Conservation (phyloP, 164 flowering plant genomes). For the Platanus orientalis region DNA sequence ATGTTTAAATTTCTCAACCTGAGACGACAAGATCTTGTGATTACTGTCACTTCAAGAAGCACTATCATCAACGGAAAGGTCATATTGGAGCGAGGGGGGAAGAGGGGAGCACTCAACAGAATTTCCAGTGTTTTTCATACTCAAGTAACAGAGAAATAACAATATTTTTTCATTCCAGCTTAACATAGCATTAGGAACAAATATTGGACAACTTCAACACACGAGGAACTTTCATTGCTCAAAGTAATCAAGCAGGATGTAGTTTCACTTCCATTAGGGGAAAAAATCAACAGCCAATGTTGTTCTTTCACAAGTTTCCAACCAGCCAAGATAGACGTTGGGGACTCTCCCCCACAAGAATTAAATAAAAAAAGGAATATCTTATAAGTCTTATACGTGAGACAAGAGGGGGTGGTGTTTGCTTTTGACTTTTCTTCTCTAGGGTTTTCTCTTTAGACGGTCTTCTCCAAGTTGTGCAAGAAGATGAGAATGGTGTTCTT, state of each 20-base stretch:
- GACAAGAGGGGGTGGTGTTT: no score
- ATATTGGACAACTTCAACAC: background rate
- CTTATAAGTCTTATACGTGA: no score
- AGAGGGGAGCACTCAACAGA: background rate
- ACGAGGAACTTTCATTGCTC: background rate
- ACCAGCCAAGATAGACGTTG: no score
- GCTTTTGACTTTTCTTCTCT: no score
- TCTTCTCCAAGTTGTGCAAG: no score
- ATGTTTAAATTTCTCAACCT: no score
- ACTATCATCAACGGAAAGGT: background rate
- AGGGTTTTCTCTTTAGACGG: no score
- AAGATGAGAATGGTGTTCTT: no score
- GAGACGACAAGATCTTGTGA: no score
- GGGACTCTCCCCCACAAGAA: background rate
- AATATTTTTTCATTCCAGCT: background rate
- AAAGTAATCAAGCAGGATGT: background rate
- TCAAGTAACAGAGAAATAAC: no score
- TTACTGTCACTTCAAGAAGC: background rate
- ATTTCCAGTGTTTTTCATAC: no score
- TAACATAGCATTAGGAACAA: background rate
- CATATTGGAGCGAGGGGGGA: background rate
- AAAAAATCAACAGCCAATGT: background rate
- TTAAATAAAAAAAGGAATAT: background rate
- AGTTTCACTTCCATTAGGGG: background rate
- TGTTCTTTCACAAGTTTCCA: no score